Percentiles rank a stretch among this genome's conserved stretches.
phyloP scores from a whole-genome alignment of 2,329 filamentous ascomycete genomes.

The Cladosporium sp. region DNA sequence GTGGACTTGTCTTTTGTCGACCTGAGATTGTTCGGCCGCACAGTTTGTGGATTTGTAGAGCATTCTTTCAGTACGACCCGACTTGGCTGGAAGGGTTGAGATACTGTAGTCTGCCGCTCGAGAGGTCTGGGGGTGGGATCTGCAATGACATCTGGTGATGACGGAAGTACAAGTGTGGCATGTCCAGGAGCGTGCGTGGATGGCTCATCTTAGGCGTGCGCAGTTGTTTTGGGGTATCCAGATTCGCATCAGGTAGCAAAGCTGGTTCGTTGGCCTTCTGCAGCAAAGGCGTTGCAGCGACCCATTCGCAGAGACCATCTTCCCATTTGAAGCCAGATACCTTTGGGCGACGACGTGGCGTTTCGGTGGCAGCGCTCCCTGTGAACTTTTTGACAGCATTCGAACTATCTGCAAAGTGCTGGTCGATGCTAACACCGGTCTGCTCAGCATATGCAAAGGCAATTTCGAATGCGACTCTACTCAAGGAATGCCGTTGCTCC shows the following conservation, averaged over 20 bases:
- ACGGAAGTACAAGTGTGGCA: neutral
- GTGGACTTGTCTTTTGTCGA: neutral
- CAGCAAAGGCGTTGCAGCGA: constrained; percentile 36
- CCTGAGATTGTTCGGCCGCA: too few relatives aligned
- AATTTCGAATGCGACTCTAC: constrained; percentile 12
- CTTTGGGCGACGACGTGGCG: constrained; percentile 12
- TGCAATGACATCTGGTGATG: constrained; percentile 3
- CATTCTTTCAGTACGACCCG: neutral
- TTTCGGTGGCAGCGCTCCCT: neutral
- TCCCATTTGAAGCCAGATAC: constrained; percentile 38
- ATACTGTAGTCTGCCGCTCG: too few relatives aligned
- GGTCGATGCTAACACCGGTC: constrained; percentile 13
- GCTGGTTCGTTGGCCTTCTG: constrained; percentile 15
- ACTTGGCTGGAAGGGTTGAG: neutral
- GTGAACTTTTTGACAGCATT: neutral
- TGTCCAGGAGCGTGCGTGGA: neutral
- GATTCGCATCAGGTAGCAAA: neutral
- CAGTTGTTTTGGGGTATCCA: neutral
- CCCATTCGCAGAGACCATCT: constrained; percentile 44
- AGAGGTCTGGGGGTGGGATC: too few relatives aligned
- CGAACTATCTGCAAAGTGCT: constrained; percentile 3
- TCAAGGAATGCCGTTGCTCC: neutral
- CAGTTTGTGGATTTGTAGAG: neutral
- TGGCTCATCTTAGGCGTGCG: neutral
- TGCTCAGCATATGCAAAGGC: constrained; percentile 12